Evolutionary conservation across 2,329 filamentous ascomycete species (phyloP).

Genomic region (Colletotrichum gigasporum): DNA sequence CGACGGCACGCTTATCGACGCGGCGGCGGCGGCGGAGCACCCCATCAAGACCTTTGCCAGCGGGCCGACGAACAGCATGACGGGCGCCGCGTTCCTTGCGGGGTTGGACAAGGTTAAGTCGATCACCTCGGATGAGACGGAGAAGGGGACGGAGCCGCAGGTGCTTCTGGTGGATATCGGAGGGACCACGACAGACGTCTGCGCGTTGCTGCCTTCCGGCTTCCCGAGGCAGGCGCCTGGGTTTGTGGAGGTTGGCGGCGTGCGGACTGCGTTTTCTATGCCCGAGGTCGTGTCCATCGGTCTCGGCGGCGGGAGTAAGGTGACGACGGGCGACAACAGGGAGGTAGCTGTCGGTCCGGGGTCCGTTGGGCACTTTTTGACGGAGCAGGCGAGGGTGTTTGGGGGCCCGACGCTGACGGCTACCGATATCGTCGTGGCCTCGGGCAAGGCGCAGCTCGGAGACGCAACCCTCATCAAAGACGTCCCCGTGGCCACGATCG

Average conservation of each 20-base stretch:
- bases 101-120: constrained; percentile 47
- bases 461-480: constrained; percentile 39
- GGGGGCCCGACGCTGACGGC: constrained; percentile 63
- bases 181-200: constrained; percentile 70
- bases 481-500: constrained; percentile 34
- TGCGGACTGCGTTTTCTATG: constrained; percentile 68
- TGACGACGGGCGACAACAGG: constrained; percentile 28
- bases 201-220: constrained; percentile 64
- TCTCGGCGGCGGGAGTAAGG: constrained; percentile 61
- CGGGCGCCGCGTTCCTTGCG: constrained; percentile 63
- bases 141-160: constrained; percentile 37
- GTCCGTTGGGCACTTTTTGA: constrained; percentile 63
- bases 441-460: constrained; percentile 43
- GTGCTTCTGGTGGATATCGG: constrained; percentile 66
- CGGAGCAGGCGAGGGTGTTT: constrained; percentile 58
- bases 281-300: constrained; percentile 65
- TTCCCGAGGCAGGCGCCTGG: constrained; percentile 69
- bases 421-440: constrained; percentile 59
- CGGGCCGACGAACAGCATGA: constrained; percentile 64
- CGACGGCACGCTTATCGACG: constrained; percentile 61
- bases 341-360: constrained; percentile 61
- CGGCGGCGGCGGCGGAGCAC: constrained; percentile 54
- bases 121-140: background rate
- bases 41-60: constrained; percentile 64
- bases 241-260: constrained; percentile 66